Evolutionary conservation across 2,329 filamentous ascomycete species (phyloP).

Genomic region (Zasmidium citrigriseum): DNA sequence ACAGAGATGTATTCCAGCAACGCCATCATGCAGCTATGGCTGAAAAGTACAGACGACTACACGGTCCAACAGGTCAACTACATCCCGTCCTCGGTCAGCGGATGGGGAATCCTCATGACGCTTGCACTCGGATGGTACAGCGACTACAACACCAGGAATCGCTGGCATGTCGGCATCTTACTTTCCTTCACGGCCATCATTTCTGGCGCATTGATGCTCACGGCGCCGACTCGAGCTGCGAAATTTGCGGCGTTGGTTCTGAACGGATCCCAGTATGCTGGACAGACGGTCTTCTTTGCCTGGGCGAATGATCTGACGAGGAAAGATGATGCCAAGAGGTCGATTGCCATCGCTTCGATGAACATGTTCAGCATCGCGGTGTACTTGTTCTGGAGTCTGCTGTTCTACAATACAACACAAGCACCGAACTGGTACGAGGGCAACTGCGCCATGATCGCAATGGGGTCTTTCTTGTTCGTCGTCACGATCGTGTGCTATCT

Average conservation of each 20-base stretch:
- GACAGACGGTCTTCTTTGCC: slow-evolving; percentile 29
- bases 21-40: slow-evolving; percentile 29
- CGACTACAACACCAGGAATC: slow-evolving; percentile 24
- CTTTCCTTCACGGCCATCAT: slow-evolving; percentile 29
- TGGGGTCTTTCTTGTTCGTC: slow-evolving; percentile 26
- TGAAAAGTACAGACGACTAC: slow-evolving; percentile 25
- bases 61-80: slow-evolving; percentile 27
- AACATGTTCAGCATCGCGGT: slow-evolving; percentile 31
- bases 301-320: slow-evolving; percentile 30
- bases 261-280: slow-evolving; percentile 30
- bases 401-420: slow-evolving; percentile 31
- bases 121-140: slow-evolving; percentile 30
- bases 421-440: slow-evolving; percentile 30
- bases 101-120: slow-evolving; percentile 28
- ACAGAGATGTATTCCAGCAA: slow-evolving; percentile 32
- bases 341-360: slow-evolving; percentile 27
- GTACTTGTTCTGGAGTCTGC: slow-evolving; percentile 30
- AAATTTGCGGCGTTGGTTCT: slow-evolving; percentile 28
- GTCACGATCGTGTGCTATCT: slow-evolving; percentile 24
- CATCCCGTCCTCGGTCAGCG: slow-evolving; percentile 28
- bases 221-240: slow-evolving; percentile 21
- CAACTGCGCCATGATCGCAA: slow-evolving; percentile 30
- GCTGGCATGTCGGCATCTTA: slow-evolving; percentile 30
- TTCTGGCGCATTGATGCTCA: slow-evolving; percentile 28
- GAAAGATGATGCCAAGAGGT: slow-evolving; percentile 27